Evolutionary conservation across 169 alveolate genomes (phyloP), one percentile per base, ranked within the genome.

Genomic region (Perkinsus olseni): DNA sequence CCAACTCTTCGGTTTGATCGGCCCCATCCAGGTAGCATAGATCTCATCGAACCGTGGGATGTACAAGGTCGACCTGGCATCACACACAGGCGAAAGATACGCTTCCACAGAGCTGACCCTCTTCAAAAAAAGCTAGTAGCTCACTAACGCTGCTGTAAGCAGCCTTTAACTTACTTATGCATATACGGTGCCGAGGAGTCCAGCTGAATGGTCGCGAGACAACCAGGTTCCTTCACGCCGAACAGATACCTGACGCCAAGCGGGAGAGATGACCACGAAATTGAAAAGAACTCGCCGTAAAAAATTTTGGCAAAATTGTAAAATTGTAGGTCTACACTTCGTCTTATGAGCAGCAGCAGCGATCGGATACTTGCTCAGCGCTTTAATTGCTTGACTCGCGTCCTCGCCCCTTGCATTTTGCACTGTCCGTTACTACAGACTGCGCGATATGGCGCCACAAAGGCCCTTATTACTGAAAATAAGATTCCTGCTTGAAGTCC

Each of bases 401-500:
- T n/a, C n/a, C n/a, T n/a, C n/a, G n/a, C n/a, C n/a, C n/a, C n/a
- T n/a, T n/a, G n/a, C n/a, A n/a, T n/a, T n/a, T n/a, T n/a, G n/a
- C n/a, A n/a, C n/a, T n/a, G n/a, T n/a, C n/a, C n/a, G 37, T 21
- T 62, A 24, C 82, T 62, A 62, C 17, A 62, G 34, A 28, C 13
- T 6, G 17, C 82, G 28, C 17, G 4, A 8, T 13, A 62, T 24
- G 31, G 31, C 50, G 50, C 3, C 50, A 40, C 50, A 13, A 28
- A 21, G 1, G 82, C 31, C 82, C 82, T n/a, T n/a, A n/a, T 24
- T 62, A 94, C 92, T 94, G 95, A 45, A 94, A 94, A 90, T 94
- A 92, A 39, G 94, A 91, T 74, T 94, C 95, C 92, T 94, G 94
- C 74, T 51, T 8, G 92, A 92, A 62, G 37, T 39, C 91, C 92